Evolutionary conservation across 306 rosid species (phyloP).

Genomic region (Rosa rugosa): DNA sequence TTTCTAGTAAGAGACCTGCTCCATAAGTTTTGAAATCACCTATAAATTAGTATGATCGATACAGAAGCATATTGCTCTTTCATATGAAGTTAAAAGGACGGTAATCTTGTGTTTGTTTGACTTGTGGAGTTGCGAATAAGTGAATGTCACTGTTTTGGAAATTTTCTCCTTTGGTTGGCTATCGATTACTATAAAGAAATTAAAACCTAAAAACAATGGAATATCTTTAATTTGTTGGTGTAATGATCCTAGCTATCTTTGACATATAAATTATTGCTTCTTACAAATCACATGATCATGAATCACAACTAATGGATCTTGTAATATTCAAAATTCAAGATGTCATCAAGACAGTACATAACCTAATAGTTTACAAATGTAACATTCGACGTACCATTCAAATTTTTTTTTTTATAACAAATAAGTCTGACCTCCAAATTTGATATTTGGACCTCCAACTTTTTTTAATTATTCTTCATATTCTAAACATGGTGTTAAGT

Average conservation of each 20-base stretch:
- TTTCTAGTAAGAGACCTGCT: too few species aligned
- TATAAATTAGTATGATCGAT: neutral
- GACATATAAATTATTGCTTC: neutral
- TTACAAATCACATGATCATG: neutral
- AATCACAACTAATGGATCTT: neutral
- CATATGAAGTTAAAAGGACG: neutral
- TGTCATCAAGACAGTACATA: neutral
- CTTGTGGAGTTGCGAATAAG: neutral
- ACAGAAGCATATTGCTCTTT: neutral
- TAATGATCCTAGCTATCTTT: neutral
- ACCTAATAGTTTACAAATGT: too few species aligned
- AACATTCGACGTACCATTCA: too few species aligned
- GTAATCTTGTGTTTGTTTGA: neutral
- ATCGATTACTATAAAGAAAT: neutral
- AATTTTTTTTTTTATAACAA: too few species aligned
- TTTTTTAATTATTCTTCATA: too few species aligned
- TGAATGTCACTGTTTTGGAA: neutral
- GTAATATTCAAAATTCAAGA: neutral
- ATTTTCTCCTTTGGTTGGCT: conserved; percentile 6
- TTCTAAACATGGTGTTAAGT: too few species aligned
- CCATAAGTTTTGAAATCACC: neutral
- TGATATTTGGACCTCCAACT: too few species aligned
- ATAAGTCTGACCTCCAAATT: too few species aligned
- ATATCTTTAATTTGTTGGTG: neutral
- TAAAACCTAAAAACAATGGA: too few species aligned